Evolutionary conservation across 2,329 filamentous ascomycete genomes (phyloP).

Genomic region (Penicillium olsonii): DNA sequence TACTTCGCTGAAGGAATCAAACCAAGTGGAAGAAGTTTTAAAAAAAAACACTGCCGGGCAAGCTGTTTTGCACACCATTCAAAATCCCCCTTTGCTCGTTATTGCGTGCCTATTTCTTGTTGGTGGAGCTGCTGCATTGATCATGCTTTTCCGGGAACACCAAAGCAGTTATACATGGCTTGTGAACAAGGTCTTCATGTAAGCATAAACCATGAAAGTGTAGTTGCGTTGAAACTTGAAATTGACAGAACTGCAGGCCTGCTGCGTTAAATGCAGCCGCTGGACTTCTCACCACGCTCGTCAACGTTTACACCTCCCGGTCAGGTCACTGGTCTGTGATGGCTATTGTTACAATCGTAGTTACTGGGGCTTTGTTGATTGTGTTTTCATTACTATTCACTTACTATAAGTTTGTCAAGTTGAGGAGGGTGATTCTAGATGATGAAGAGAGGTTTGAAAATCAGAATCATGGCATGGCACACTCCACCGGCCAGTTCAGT

Average conservation of each 20-base stretch:
- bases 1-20: constrained; percentile 11
- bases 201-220: too few relatives aligned
- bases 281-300: constrained; percentile 3
- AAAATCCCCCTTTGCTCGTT: constrained; percentile 47
- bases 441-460: too few relatives aligned
- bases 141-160: background rate
- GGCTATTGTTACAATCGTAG: constrained; percentile 6
- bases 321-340: constrained; percentile 6
- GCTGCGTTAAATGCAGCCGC: constrained; percentile 7
- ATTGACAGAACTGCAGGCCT: background rate
- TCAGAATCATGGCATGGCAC: too few relatives aligned
- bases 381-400: background rate
- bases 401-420: background rate
- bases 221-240: too few relatives aligned
- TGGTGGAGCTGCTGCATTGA: background rate
- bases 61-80: constrained; percentile 33
- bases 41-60: constrained; percentile 31
- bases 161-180: constrained; percentile 1
- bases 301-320: constrained; percentile 6
- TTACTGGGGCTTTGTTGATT: background rate
- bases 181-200: background rate
- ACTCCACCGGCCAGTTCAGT: too few relatives aligned
- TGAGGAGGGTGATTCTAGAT: too few relatives aligned
- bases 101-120: constrained; percentile 47
- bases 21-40: constrained; percentile 26